Evolutionary conservation across 495 filamentous ascomycete species (phyloP), one percentile per base, ranked within the genome.

Genomic region (Penicillium simplicissimum): DNA sequence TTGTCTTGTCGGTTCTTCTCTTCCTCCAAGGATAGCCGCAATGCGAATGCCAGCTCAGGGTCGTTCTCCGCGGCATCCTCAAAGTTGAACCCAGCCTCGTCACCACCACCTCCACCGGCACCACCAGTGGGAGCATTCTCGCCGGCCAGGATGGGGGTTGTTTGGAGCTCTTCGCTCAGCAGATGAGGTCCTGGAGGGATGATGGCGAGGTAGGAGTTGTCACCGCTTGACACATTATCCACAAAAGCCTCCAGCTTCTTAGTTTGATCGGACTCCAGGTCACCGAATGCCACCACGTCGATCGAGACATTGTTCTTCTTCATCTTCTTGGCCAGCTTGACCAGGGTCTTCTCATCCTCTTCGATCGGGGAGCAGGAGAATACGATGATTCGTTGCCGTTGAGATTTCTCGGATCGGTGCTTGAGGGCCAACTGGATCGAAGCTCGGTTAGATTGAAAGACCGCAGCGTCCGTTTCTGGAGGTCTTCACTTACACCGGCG

Each of bases 1-100:
- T 89, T 90, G 69, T 96, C 94, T 75, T 95, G 86, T 68, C 95
- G 80, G 60, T 90, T 92, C 82, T 95, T 96, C 82, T 96, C 95
- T 70, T 98, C 96, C 74, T 99, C 96, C 84, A 96, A 90, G 71
- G 91, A 96, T 90, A 99, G 94, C 61, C 95, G 86, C 71, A 98
- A 80, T n/a, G 96, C 95, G 57, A 98, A 83, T 3, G 95, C 95
- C 72, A 98, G 73, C 72, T 98, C 95, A 33, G 95, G 95, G 73
- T 98, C 95, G 58, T 81, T 72, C 84, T 89, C 61, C 83, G 92
- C 78, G 7, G 76, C 72, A 63, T 79, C 76, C 47, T 81, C 78
- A 53, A 81, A 77, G 40, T 74, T 76, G 63, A 80, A 80, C 89
- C 90, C 73, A 90, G 90, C 77, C 87, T 96, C 73, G 36, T 83